Conservation (phyloP, 164 flowering plant genomes). For the Echeveria elegans region DNA sequence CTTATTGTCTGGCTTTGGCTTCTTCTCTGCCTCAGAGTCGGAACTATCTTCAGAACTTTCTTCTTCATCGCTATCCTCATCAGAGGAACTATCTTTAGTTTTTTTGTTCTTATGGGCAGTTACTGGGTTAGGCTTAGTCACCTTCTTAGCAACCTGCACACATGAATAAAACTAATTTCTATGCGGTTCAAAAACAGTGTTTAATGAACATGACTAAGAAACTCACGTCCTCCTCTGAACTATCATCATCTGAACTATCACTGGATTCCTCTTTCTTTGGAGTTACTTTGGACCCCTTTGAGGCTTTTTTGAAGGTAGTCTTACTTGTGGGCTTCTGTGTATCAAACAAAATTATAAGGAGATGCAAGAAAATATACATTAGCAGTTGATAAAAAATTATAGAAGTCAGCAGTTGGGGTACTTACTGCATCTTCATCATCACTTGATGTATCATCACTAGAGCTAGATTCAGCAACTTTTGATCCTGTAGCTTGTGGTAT, state of each 20-base stretch:
- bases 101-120: constrained; percentile 11
- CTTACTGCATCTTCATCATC: too few relatives aligned
- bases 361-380: too few relatives aligned
- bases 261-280: neutral
- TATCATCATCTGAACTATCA: constrained; percentile 2
- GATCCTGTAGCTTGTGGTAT: constrained; percentile 29
- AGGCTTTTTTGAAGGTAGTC: neutral
- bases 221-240: constrained; percentile 6
- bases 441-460: too few relatives aligned
- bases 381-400: too few relatives aligned
- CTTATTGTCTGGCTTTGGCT: constrained; percentile 13
- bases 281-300: neutral
- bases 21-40: constrained; percentile 25
- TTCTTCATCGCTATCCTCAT: neutral
- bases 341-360: too few relatives aligned
- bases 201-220: neutral
- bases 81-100: neutral
- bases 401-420: too few relatives aligned
- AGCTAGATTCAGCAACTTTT: too few relatives aligned
- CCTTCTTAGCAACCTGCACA: neutral
- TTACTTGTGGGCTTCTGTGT: neutral
- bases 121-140: neutral
- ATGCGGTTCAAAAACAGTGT: neutral
- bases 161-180: neutral
- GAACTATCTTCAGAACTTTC: constrained; percentile 19